Evolutionary conservation across 2,329 filamentous ascomycete species (phyloP).

Genomic region (Gyromitra esculenta): DNA sequence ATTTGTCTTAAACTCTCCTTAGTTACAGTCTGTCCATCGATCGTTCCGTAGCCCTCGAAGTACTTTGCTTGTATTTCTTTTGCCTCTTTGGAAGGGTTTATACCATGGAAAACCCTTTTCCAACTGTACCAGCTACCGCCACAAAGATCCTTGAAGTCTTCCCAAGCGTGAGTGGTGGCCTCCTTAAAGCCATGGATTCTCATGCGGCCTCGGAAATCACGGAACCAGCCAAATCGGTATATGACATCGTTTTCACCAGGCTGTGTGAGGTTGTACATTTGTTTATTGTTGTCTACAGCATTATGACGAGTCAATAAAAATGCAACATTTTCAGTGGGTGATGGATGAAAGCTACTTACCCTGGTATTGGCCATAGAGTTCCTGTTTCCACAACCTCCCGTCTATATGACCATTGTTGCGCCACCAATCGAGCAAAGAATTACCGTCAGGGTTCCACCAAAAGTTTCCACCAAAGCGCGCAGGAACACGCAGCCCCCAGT

Average conservation of each 20-base stretch:
- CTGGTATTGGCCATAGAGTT: constrained; percentile 33
- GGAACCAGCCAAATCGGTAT: constrained; percentile 40
- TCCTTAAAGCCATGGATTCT: constrained; percentile 40
- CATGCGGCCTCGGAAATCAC: constrained; percentile 39
- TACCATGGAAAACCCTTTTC: constrained; percentile 29
- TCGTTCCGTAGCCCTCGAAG: constrained; percentile 37
- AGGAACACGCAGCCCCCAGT: constrained; percentile 32
- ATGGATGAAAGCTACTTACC: constrained; percentile 8
- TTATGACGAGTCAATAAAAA: constrained; percentile 1
- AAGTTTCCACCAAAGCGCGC: constrained; percentile 24
- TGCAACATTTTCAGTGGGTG: background rate
- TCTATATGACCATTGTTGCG: constrained; percentile 39
- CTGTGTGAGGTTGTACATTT: constrained; percentile 16
- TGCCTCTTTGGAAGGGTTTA: constrained; percentile 28
- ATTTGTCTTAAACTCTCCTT: constrained; percentile 23
- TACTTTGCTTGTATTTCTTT: constrained; percentile 30
- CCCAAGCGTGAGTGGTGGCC: constrained; percentile 40
- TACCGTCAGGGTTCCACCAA: constrained; percentile 42
- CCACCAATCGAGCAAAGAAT: constrained; percentile 45
- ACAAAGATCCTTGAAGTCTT: constrained; percentile 43
- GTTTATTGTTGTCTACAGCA: constrained; percentile 17
- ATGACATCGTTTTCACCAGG: constrained; percentile 16
- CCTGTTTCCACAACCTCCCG: constrained; percentile 33
- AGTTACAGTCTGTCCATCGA: constrained; percentile 30
- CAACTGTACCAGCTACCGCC: constrained; percentile 36